These are phyloP conservation scores for Kentomonas sorsogonicus DNA, from an alignment of 208 protist genomes.

Conservation along the genomic window DNA sequence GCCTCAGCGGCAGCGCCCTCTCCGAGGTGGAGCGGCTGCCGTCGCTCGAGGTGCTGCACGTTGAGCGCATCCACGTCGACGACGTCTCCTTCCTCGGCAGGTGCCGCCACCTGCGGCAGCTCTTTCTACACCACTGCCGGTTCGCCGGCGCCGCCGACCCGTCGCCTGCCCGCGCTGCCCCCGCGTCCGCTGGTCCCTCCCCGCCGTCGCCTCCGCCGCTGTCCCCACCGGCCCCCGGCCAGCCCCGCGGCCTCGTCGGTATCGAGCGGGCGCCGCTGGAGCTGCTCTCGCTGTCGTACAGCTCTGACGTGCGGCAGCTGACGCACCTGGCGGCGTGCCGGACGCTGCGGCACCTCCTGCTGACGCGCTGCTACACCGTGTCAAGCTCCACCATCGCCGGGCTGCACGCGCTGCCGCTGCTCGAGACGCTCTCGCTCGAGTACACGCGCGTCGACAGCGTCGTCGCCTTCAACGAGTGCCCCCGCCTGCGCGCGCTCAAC, in stretches of 20 bases:
- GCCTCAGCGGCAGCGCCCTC: slow-evolving; percentile 30
- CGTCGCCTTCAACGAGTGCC: slow-evolving; percentile 19
- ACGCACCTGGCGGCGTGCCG: slow-evolving; percentile 30
- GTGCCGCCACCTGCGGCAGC: slow-evolving; percentile 26
- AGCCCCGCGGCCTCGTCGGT: slow-evolving; percentile 17
- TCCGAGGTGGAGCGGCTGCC: slow-evolving; percentile 34
- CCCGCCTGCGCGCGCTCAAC: slow-evolving; percentile 29
- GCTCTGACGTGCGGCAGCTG: slow-evolving; percentile 26
- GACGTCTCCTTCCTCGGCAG: slow-evolving; percentile 34
- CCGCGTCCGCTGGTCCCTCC: slow-evolving; percentile 40
- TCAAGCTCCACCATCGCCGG: slow-evolving; percentile 28
- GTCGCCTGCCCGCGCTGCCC: background rate
- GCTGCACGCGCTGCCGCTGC: slow-evolving; percentile 30
- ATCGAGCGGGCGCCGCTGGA: slow-evolving; percentile 37
- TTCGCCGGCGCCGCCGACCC: slow-evolving; percentile 15
- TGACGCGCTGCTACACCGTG: slow-evolving; percentile 57
- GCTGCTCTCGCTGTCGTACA: slow-evolving; percentile 49
- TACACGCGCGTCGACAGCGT: slow-evolving; percentile 54
- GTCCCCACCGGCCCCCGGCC: background rate
- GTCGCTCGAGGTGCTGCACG: slow-evolving; percentile 45
- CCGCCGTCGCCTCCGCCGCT: slow-evolving; percentile 31
- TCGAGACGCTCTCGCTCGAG: slow-evolving; percentile 40
- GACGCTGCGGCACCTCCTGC: slow-evolving; percentile 34
- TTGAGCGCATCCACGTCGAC: slow-evolving; percentile 38
- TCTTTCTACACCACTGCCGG: slow-evolving; percentile 50